Evolutionary conservation across 2,329 filamentous ascomycete genomes (phyloP), one percentile per base, ranked within the genome.

Genomic region (Aspergillus jensenii): DNA sequence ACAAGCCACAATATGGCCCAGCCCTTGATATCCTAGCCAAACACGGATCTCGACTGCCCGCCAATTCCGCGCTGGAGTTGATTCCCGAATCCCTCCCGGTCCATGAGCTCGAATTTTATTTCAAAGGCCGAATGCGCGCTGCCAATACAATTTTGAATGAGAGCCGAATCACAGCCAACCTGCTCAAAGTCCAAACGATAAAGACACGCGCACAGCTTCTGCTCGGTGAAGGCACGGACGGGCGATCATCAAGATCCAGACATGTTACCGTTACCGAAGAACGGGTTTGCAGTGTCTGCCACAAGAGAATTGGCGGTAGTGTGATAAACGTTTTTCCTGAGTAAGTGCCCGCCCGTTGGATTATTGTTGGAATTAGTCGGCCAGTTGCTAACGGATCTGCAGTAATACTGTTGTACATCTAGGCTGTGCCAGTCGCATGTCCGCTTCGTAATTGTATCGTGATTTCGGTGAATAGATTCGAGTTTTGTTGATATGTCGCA

Each of bases 251-350:
- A 1, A 76, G 85, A 67, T 87, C 84, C 66, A 76, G 85, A 39
- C 84, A 91, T 64, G 92, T 97, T 11, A 85, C 91, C 19, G 87
- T 99, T 52, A 86, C 84, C 9, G 93, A 99, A 67, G 93, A 98
- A 70, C 82, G 91, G 52, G 88, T 96, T 55, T 99, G 95, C 72
- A 88, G 90, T 12, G 90, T 96, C 15, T 99, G 95, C 72, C 90
- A 96, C 74, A 98, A 97, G 81, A 82, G 95, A 64, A 84, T 99
- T 63, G 93, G 93, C 1, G 89, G 91, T 1, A 96, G 90, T 73
- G 95, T 96, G 17, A 89, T 98, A 59, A 88, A 93, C 41, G 93
- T 97, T 12, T 83, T 95, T 75, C 91, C 93, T 6, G 90, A 96
- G 77, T 91, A 87, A 71, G 83, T 81, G 15, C 23, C 17, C 31